Evolutionary conservation across 2,329 filamentous ascomycete genomes (phyloP).

Genomic region (Trichoderma endophyticum): DNA sequence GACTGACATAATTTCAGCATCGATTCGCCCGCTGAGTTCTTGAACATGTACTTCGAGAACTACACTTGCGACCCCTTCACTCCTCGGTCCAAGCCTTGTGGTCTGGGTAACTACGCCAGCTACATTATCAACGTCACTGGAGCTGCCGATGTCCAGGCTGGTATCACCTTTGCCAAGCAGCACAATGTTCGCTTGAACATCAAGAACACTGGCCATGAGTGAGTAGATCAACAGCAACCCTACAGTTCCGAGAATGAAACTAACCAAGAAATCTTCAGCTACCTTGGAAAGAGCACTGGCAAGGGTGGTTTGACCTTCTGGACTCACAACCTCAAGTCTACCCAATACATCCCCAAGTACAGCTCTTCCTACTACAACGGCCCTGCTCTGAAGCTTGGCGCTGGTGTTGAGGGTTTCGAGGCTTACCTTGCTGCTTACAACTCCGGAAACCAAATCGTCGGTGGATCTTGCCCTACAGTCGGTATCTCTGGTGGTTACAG

Average conservation of each 20-base stretch:
- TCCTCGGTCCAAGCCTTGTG: background rate
- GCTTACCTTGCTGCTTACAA: background rate
- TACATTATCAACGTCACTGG: constrained; percentile 20
- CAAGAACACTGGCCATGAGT: constrained; percentile 33
- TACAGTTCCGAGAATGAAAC: background rate
- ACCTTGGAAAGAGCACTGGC: background rate
- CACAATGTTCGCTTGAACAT: constrained; percentile 42
- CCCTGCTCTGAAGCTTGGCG: background rate
- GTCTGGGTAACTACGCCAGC: background rate
- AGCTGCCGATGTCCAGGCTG: background rate
- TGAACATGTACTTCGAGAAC: constrained; percentile 4
- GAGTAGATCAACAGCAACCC: background rate
- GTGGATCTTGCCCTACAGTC: constrained; percentile 49
- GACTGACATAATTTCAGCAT: background rate
- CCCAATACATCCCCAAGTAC: background rate
- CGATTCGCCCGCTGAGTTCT: background rate
- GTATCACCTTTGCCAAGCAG: constrained; percentile 33
- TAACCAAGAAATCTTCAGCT: background rate
- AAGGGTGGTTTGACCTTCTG: background rate
- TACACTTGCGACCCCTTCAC: constrained; percentile 5
- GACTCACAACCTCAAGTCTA: background rate
- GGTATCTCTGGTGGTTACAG: constrained; percentile 58
- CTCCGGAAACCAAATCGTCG: background rate
- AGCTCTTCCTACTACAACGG: background rate
- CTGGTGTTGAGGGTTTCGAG: background rate